Conservation (phyloP, 768 basidiomycete species). For the Lactarius sp. region DNA sequence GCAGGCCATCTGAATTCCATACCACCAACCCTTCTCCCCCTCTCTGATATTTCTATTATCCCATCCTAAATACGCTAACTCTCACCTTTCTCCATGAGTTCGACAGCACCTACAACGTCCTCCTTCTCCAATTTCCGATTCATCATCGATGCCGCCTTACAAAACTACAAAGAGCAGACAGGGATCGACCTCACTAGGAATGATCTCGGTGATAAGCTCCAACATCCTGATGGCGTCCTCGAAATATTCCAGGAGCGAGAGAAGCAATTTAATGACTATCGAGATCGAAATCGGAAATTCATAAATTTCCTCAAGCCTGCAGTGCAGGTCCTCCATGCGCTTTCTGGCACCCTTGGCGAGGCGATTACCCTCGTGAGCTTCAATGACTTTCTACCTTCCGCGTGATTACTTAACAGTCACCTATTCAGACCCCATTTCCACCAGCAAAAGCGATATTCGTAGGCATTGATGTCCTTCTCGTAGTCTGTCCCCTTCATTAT, state of each 20-base stretch:
- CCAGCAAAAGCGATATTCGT: constrained; percentile 10
- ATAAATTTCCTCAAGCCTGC: constrained; percentile 9
- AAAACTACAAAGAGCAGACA: constrained; percentile 7
- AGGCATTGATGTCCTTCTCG: constrained; percentile 10
- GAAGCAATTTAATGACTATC: constrained; percentile 10
- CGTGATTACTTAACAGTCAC: background rate
- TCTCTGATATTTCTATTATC: background rate
- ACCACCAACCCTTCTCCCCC: background rate
- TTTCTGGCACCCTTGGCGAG: constrained; percentile 6
- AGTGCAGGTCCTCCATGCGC: background rate
- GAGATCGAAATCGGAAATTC: constrained; percentile 7
- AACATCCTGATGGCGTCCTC: background rate
- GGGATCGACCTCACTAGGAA: constrained; percentile 5
- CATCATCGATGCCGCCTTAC: background rate
- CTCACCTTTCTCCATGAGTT: background rate
- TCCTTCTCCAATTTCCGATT: background rate
- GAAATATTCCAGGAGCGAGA: background rate
- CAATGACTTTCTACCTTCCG: background rate
- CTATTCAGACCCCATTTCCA: background rate
- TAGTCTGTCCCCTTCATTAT: background rate
- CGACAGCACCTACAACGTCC: background rate
- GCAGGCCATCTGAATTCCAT: too few species aligned
- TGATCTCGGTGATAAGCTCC: background rate
- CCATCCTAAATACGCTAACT: too few species aligned
- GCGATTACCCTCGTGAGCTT: background rate